Evolutionary conservation across 2,329 filamentous ascomycete species (phyloP), one percentile per base, ranked within the genome.

Genomic region (Ceratocystis ficicola): DNA sequence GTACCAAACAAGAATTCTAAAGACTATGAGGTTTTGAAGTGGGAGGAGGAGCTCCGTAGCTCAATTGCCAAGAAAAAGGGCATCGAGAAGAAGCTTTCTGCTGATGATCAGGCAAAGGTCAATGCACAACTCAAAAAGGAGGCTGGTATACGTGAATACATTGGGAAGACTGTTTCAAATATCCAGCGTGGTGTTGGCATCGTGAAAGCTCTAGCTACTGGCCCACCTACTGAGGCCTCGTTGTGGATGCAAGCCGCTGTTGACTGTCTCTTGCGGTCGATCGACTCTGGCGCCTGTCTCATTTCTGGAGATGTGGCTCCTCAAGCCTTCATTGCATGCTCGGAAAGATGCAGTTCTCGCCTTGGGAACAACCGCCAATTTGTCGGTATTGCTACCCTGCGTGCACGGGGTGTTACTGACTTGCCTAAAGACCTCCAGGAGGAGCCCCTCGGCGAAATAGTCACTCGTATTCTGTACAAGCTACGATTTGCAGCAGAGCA

Each of bases 1-100:
- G 77, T 87, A 1, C 85, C 90, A 2, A 87, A 91, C 76, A 97
- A 96, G 77, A 96, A 90, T 71, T 87, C 85, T 62, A 96, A 95
- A 74, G 94, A 97, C 73, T 96, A 96, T 71, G 90, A 99, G 71
- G 95, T 90, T 1, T 76, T 96, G 50, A 96, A 96, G 75, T 99
- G 95, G 94, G 94, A 99, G 75, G 88, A 93, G 73, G 94, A 99
- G 69, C 80, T 99, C 6, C 83, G 92, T 66, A 82, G 85, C 48
- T 90, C 96, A 71, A 77, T 99, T 50, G 91, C 92, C n/a, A 82
- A 89, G 73, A 99, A 97, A 79, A 96, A 93, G 75, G 93, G 93
- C 0, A 84, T 89, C 68, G 85, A 90, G 71, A 93, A 91, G 77
- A 99, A 96, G 76, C 83, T 97, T 8, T 94, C 90, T 0, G 77